Percentiles rank a stretch among this genome's conserved stretches.
phyloP scores from a whole-genome alignment of 768 basidiomycete genomes.

The Mycena pura region DNA sequence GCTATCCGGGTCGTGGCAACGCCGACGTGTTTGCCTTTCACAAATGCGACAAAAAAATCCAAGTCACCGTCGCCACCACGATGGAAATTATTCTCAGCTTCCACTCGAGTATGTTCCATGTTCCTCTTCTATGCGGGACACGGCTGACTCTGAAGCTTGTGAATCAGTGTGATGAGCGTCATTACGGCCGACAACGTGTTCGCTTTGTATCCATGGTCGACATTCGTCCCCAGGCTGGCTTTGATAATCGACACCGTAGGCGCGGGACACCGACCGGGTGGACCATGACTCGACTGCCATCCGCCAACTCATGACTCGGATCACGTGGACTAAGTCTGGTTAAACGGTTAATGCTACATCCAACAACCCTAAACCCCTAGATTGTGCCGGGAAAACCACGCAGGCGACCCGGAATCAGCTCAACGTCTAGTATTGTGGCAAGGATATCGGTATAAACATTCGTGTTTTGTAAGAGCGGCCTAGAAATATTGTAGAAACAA shows the following conservation, averaged over 20 bases:
- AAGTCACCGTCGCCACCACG: conserved; percentile 47
- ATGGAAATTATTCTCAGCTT: conserved; percentile 51
- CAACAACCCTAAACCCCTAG: not conserved
- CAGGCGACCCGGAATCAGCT: too few species aligned
- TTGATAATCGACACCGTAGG: conserved; percentile 20
- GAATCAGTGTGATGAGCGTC: conserved; percentile 53
- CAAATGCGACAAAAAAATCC: conserved; percentile 40
- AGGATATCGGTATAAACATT: too few species aligned
- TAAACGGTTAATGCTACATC: conserved; percentile 6
- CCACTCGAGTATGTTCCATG: conserved; percentile 51
- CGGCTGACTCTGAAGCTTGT: not conserved
- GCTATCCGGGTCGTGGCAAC: conserved; percentile 34
- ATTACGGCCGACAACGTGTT: conserved; percentile 49
- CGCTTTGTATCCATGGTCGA: conserved; percentile 48
- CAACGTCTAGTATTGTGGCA: too few species aligned
- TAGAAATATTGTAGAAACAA: too few species aligned
- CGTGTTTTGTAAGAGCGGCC: too few species aligned
- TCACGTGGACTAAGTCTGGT: not conserved
- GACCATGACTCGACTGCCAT: conserved; percentile 22
- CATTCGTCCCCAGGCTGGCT: conserved; percentile 39
- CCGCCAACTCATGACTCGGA: not conserved
- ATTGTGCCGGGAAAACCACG: too few species aligned
- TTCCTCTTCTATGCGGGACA: not conserved
- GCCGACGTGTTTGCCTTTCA: conserved; percentile 42
- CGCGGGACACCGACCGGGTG: conserved; percentile 39